Evolutionary conservation across 805 yeast species (phyloP).

Genomic region (Blastobotrys terrestris): DNA sequence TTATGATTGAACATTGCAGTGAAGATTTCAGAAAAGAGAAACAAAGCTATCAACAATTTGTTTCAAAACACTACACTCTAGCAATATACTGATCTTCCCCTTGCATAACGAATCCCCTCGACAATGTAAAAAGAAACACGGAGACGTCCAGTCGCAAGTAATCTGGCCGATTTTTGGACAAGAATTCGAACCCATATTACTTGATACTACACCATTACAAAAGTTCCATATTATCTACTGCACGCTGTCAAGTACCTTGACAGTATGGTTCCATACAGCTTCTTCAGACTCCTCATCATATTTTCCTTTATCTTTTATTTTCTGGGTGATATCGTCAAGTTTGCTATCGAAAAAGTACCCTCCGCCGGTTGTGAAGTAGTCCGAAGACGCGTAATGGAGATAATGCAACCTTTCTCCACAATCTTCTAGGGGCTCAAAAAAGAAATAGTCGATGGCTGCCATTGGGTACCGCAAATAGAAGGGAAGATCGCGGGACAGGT

Average conservation of each 20-base stretch:
- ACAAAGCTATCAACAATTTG: neutral
- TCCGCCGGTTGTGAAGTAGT: constrained; percentile 14
- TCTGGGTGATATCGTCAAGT: constrained; percentile 7
- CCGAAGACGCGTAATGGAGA: constrained; percentile 14
- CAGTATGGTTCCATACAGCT: constrained; percentile 22
- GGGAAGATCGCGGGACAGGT: constrained; percentile 16
- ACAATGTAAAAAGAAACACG: no score
- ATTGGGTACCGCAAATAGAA: constrained; percentile 16
- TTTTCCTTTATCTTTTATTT: constrained; percentile 10
- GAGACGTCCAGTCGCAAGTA: no score
- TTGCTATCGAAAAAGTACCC: constrained; percentile 14
- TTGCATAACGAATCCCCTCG: no score
- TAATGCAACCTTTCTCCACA: constrained; percentile 21
- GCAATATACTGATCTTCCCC: no score
- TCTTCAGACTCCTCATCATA: constrained; percentile 17
- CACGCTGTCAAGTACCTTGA: constrained; percentile 16
- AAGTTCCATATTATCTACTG: no score
- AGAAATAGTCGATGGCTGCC: constrained; percentile 3
- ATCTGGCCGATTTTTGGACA: no score
- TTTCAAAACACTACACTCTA: no score
- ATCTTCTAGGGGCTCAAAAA: constrained; percentile 12
- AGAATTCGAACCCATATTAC: no score
- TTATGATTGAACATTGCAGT: no score
- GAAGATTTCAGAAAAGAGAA: neutral
- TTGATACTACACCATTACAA: no score